Evolutionary conservation across 1,139 yeast species (phyloP).

Genomic region (Protomyces lactucae-debilis): DNA sequence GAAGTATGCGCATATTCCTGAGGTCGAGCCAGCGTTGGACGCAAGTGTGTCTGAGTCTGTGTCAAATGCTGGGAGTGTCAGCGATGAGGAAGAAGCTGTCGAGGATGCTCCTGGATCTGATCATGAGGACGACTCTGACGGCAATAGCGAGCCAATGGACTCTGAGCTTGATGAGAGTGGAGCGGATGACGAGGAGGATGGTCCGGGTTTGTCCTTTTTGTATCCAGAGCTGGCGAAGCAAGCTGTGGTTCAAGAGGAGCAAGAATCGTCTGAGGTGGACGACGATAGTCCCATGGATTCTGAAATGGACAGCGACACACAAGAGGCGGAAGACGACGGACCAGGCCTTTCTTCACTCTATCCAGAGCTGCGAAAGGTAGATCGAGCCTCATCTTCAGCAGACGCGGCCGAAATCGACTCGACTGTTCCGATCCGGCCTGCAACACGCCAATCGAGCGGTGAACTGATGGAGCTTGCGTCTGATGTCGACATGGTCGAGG

Average conservation of each 20-base stretch:
- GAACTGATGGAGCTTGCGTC: constrained; percentile 3
- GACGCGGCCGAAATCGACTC: constrained; percentile 39
- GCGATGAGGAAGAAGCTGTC: constrained; percentile 34
- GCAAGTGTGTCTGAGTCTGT: neutral
- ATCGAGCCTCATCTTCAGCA: neutral
- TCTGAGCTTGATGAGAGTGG: constrained; percentile 31
- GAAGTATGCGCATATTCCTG: constrained; percentile 55
- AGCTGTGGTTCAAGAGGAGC: neutral
- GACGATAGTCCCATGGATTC: constrained; percentile 23
- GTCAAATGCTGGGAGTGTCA: constrained; percentile 8
- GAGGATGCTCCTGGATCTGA: constrained; percentile 33
- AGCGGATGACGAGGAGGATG: constrained; percentile 34
- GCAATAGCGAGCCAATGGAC: constrained; percentile 18
- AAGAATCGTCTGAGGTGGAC: constrained; percentile 20
- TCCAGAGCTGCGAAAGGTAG: constrained; percentile 1
- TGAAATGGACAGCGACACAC: constrained; percentile 33
- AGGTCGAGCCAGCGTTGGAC: neutral
- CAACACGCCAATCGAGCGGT: constrained; percentile 23
- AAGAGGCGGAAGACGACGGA: constrained; percentile 33
- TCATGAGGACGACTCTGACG: constrained; percentile 32
- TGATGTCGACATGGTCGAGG: constrained; percentile 15
- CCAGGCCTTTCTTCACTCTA: constrained; percentile 15
- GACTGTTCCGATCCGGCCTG: constrained; percentile 12
- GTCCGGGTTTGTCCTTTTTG: constrained; percentile 18
- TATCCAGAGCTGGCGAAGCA: constrained; percentile 6